Percentiles rank a stretch among this genome's conserved stretches.
Conservation (phyloP, 352 stramenopile genomes). For the Phytophthora ohioensis region DNA sequence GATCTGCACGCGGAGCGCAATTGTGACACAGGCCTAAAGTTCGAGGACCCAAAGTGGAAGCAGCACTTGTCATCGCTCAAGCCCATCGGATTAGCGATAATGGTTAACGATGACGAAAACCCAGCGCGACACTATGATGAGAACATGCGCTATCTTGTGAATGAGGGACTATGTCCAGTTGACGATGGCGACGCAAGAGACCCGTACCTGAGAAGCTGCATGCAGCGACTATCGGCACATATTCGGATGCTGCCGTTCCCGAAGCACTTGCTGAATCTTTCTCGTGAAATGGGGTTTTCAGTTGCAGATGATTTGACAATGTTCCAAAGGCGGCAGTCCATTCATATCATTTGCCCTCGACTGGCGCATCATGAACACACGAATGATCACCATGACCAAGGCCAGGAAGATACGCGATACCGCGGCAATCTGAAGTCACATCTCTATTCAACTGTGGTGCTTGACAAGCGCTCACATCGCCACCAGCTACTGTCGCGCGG, state of each 20-base stretch:
- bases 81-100: slow-evolving; percentile 78
- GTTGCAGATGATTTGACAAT: slow-evolving; percentile 63
- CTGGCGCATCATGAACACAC: slow-evolving; percentile 86
- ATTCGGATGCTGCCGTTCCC: slow-evolving; percentile 88
- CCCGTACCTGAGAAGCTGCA: slow-evolving; percentile 66
- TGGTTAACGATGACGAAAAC: slow-evolving; percentile 85
- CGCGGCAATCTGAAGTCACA: slow-evolving; percentile 88
- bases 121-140: slow-evolving; percentile 68
- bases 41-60: slow-evolving; percentile 89
- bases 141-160: slow-evolving; percentile 80
- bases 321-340: slow-evolving; percentile 76
- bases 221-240: slow-evolving; percentile 83
- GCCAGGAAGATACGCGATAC: slow-evolving; percentile 85
- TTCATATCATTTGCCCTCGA: slow-evolving; percentile 86
- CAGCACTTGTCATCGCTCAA: slow-evolving; percentile 84
- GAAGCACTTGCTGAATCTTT: slow-evolving; percentile 82
- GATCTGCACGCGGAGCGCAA: slow-evolving; percentile 79
- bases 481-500: slow-evolving; percentile 83
- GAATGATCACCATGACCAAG: slow-evolving; percentile 87
- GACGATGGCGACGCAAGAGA: slow-evolving; percentile 43
- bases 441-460: slow-evolving; percentile 86
- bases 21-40: slow-evolving; percentile 84
- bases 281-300: slow-evolving; percentile 85
- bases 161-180: slow-evolving; percentile 47
- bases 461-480: slow-evolving; percentile 82